Evolutionary conservation across 768 basidiomycete genomes (phyloP), one percentile per base, ranked within the genome.

Genomic region (Cystobasidiopsis lactophilus): DNA sequence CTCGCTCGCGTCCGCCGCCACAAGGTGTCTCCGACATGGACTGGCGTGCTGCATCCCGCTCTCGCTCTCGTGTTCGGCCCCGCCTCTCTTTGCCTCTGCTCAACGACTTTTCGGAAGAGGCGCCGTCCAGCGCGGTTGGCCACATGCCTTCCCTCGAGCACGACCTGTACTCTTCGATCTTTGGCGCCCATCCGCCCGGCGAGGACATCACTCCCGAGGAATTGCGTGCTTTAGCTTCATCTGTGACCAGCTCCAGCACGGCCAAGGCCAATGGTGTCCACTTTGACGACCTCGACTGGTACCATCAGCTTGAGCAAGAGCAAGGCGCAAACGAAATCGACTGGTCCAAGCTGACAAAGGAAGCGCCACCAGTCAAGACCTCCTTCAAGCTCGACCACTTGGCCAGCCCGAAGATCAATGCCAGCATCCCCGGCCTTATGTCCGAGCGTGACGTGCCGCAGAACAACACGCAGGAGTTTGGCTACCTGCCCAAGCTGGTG

Each of bases 31-130:
- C 56, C 57, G 53, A 58, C 60, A 62, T 65, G 55, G 58, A 60
- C 37, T 64, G 61, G 55, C 53, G 56, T 2, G 59, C 52, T 1
- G 53, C 57, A 30, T 62, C 61, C 1, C 60, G 65, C 27, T 62
- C 63, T 2, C 56, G 60, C 0, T 66, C 66, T 4, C 63, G 63
- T 13, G 65, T 64, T 18, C 59, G 58, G 14, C 31, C n/a, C 16
- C 49, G 49, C 10, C 23, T 50, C 11, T 50, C 49, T 50, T 27
- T 30, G 14, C 49, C 49, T 3, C 30, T 30, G 16, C 30, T 47
- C 23, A 30, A 47, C 23, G 45, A 23, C n/a, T n/a, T n/a, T n/a
- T n/a, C n/a, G n/a, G n/a, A n/a, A n/a, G 30, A 47, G 16, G 45
- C 23, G 30, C 45, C 45, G 23, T 29, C 45, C 4, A 24, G 14